These are phyloP conservation scores for Candida nitratophila DNA, from an alignment of 805 yeast species.

Conservation along the genomic window DNA sequence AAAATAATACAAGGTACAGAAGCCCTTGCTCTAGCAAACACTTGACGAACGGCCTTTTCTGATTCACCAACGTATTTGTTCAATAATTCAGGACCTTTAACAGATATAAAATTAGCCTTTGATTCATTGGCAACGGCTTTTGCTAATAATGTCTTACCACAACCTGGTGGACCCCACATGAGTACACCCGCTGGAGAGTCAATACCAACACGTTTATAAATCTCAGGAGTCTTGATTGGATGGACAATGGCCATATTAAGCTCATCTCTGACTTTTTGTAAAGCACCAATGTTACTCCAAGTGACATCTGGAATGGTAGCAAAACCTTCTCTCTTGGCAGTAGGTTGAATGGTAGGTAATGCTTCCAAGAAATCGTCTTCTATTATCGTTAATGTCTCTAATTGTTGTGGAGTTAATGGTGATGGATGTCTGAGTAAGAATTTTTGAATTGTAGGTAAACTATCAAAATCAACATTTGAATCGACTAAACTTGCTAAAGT, in stretches of 20 bases:
- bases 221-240: slow-evolving; percentile 88
- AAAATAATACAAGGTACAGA: slow-evolving; percentile 93
- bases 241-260: slow-evolving; percentile 96
- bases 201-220: slow-evolving; percentile 85
- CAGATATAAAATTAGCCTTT: slow-evolving; percentile 90
- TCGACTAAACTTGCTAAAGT: slow-evolving; percentile 1
- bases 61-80: slow-evolving; percentile 96
- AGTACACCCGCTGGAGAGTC: slow-evolving; percentile 95
- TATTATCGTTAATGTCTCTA: slow-evolving; percentile 67
- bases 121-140: slow-evolving; percentile 98
- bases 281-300: slow-evolving; percentile 93
- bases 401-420: slow-evolving; percentile 69
- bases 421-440: slow-evolving; percentile 72
- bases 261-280: slow-evolving; percentile 73
- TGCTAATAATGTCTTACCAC: slow-evolving; percentile 94
- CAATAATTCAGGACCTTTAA: slow-evolving; percentile 93
- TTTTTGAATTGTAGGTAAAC: slow-evolving; percentile 56
- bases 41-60: slow-evolving; percentile 87
- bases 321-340: slow-evolving; percentile 96
- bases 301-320: slow-evolving; percentile 98
- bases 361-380: slow-evolving; percentile 79
- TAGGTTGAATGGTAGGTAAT: slow-evolving; percentile 89
- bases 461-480: slow-evolving; percentile 4
- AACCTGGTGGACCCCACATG: slow-evolving; percentile 99
- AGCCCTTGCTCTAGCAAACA: slow-evolving; percentile 88